Evolutionary conservation across 2,329 filamentous ascomycete species (phyloP).

Genomic region (Stagonosporopsis rhizophila): DNA sequence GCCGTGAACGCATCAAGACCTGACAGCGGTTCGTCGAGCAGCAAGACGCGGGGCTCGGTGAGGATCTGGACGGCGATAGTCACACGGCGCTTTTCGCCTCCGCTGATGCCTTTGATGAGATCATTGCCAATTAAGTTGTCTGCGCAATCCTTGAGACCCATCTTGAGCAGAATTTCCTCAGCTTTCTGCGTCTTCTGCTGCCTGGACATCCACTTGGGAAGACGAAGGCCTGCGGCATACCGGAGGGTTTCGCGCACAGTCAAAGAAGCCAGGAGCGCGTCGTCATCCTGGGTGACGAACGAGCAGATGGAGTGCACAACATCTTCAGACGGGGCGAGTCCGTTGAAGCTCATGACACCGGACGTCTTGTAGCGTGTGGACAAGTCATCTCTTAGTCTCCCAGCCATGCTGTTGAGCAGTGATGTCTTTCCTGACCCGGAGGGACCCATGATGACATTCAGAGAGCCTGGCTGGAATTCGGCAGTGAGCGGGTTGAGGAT

Average conservation of each 20-base stretch:
- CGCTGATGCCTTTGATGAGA: slow-evolving; percentile 77
- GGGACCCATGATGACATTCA: slow-evolving; percentile 83
- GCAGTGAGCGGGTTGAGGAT: slow-evolving; percentile 73
- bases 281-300: slow-evolving; percentile 80
- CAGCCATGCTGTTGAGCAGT: slow-evolving; percentile 74
- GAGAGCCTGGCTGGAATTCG: slow-evolving; percentile 69
- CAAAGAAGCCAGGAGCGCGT: slow-evolving; percentile 74
- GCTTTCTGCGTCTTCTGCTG: slow-evolving; percentile 71
- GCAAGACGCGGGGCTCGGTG: slow-evolving; percentile 74
- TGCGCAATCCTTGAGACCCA: slow-evolving; percentile 80
- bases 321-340: slow-evolving; percentile 68
- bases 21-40: slow-evolving; percentile 79
- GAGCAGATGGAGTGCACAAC: slow-evolving; percentile 76
- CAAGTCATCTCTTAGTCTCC: slow-evolving; percentile 67
- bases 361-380: slow-evolving; percentile 67
- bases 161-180: slow-evolving; percentile 74
- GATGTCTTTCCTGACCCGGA: slow-evolving; percentile 80
- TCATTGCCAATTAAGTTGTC: slow-evolving; percentile 77
- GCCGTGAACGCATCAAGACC: slow-evolving; percentile 81
- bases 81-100: slow-evolving; percentile 79
- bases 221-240: slow-evolving; percentile 71
- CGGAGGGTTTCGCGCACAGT: slow-evolving; percentile 77
- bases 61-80: slow-evolving; percentile 80
- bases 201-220: slow-evolving; percentile 73
- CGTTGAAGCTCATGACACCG: slow-evolving; percentile 74